phyloP scores from a whole-genome alignment of 768 basidiomycete genomes.

The Gautieria morchelliformis region DNA sequence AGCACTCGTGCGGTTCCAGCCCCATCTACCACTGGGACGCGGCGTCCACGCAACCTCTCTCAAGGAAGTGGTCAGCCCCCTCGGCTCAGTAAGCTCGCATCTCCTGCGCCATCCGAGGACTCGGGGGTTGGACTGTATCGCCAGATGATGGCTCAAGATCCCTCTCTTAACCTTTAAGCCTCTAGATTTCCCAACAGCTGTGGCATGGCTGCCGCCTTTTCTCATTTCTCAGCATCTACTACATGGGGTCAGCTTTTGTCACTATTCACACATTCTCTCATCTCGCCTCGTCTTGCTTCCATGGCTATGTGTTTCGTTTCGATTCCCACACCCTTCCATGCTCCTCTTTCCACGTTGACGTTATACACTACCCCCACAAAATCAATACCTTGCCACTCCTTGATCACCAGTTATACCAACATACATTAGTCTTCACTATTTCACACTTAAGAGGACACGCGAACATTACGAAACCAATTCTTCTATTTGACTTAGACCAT shows the following conservation, averaged over 20 bases:
- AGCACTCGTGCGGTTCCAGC: conserved; percentile 39
- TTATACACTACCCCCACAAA: background rate
- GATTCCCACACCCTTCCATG: background rate
- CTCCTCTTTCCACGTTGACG: background rate
- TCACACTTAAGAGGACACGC: background rate
- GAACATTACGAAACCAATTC: background rate
- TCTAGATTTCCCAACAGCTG: background rate
- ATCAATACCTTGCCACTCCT: background rate
- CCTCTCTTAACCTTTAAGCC: conserved; percentile 40
- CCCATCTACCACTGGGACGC: conserved; percentile 14
- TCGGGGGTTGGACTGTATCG: conserved; percentile 80
- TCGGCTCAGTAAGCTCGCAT: conserved; percentile 29
- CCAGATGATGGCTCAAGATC: conserved; percentile 70
- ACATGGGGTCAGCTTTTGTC: background rate
- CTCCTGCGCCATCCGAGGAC: conserved; percentile 72
- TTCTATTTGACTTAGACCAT: background rate
- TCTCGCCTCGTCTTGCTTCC: background rate
- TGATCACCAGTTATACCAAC: background rate
- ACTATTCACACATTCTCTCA: conserved; percentile 1
- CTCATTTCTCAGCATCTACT: background rate
- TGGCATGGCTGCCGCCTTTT: background rate
- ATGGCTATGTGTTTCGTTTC: background rate
- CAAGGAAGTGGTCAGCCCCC: conserved; percentile 47
- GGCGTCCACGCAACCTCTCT: conserved; percentile 63
- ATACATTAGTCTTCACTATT: background rate